Base-by-base conservation (phyloP, 169 alveolate genomes). In the Babesia ovis region DNA sequence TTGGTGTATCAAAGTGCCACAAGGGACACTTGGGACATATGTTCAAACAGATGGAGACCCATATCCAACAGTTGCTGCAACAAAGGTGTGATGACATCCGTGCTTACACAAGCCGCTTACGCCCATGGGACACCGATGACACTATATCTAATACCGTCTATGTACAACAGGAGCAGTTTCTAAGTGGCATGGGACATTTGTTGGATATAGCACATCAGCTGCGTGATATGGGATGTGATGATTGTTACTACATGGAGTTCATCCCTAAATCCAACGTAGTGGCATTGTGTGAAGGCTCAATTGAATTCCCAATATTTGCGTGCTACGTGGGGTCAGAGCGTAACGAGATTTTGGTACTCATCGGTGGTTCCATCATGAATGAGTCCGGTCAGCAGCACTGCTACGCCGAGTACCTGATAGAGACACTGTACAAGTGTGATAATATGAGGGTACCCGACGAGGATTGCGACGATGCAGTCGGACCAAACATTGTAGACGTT, bases 341-440 rank as follows among this genome's bases (percentile, higher is more conserved):
- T 3, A 16, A 34, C 3, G 66, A 79, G 64, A 35, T 1, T 31
- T 37, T 68, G 9, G 83, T 59, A 34, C 45, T 60, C 25, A 56
- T 70, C 5, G 86, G 86, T 2, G 86, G 86, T 31, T 50, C 74
- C 60, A 16, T 64, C 56, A 66, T 59, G 11, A 54, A 43, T 25
- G 66, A 51, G 45, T 25, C 41, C 23, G 39, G 53, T 29, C 50
- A 20, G 42, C 48, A 56, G 25, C 74, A 64, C 34, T 29, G 45
- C 48, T 64, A 64, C 74, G 45, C 51, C 29, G 74, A 64, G 53
- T 64, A 64, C 51, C 29, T 64, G 20, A 4, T 64, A 18, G 46
- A 35, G 8, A 16, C 50, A 11, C 32, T 57, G 23, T 34, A 6
- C 32, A n/a, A 34, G 4, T 32, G n/a, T 14, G 25, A 8, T 29